Conservation (phyloP, 805 yeast genomes). For the Kregervanrija pseudodelftensis region DNA sequence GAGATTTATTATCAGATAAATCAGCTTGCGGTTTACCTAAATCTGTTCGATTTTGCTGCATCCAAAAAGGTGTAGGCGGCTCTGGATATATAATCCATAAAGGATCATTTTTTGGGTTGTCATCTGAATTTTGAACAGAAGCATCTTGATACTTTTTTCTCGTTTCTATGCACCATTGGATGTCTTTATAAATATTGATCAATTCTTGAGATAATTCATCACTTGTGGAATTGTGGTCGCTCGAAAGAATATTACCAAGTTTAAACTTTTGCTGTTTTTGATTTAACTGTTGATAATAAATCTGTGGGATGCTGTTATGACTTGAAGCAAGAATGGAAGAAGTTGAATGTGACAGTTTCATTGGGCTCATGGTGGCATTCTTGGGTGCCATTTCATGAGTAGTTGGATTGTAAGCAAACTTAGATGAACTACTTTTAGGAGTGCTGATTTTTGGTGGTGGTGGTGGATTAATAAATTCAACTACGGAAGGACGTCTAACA, state of each 20-base stretch:
- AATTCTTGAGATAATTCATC: conserved; percentile 65
- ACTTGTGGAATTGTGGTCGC: conserved; percentile 40
- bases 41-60: conserved; percentile 18
- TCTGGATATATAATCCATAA: conserved; percentile 83
- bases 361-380: conserved; percentile 1
- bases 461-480: conserved; percentile 31
- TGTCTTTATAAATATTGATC: conserved; percentile 53
- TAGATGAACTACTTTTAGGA: conserved; percentile 8
- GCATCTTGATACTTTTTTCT: conserved; percentile 68
- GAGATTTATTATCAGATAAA: conserved; percentile 1
- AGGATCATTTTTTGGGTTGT: conserved; percentile 76
- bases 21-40: background rate
- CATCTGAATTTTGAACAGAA: conserved; percentile 65
- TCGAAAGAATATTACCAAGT: conserved; percentile 38
- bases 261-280: conserved; percentile 25
- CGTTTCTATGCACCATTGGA: conserved; percentile 58
- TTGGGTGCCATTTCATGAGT: conserved; percentile 19
- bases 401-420: conserved; percentile 22
- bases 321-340: background rate
- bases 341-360: background rate
- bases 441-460: conserved; percentile 28
- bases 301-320: conserved; percentile 1
- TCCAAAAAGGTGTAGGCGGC: conserved; percentile 90
- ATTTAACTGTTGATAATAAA: background rate
- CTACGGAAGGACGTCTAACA: conserved; percentile 28